phyloP scores from a whole-genome alignment of 176 grass and related monocot genomes.

The Avena eriantha region DNA sequence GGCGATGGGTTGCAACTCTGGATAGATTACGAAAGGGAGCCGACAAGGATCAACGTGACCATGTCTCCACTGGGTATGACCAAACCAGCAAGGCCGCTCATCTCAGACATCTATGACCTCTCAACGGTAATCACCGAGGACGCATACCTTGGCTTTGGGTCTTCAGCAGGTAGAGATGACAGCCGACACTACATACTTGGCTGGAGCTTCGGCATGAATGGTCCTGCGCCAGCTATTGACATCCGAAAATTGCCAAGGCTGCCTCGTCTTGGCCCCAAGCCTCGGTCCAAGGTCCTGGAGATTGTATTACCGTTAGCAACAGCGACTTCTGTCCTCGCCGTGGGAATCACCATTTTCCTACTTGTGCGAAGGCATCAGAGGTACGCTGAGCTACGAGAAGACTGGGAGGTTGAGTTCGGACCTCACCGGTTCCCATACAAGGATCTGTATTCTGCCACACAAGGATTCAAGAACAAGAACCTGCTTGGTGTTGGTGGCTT shows the following conservation, averaged over 20 bases:
- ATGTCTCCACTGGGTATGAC: not conserved
- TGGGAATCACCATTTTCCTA: not conserved
- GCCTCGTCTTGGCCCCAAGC: slow-evolving; percentile 26
- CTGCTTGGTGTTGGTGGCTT: too few species aligned
- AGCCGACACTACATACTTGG: not conserved
- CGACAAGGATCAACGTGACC: not conserved
- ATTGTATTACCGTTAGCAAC: not conserved
- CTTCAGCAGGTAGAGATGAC: not conserved
- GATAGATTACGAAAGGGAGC: not conserved
- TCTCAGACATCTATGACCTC: not conserved
- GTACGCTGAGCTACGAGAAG: too few species aligned
- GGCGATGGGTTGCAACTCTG: not conserved
- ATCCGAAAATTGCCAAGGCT: slow-evolving; percentile 43
- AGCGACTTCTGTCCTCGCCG: not conserved
- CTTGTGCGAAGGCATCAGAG: not conserved
- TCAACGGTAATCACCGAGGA: not conserved
- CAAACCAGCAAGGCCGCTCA: not conserved
- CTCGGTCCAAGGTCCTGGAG: not conserved
- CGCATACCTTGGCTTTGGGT: not conserved
- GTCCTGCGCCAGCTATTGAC: slow-evolving; percentile 40
- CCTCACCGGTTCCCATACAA: too few species aligned
- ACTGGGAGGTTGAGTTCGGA: too few species aligned
- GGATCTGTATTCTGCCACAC: too few species aligned
- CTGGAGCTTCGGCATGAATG: not conserved
- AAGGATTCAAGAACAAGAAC: too few species aligned